Conservation (phyloP, 202 grass and related monocot genomes). For the Digitaria exilis region DNA sequence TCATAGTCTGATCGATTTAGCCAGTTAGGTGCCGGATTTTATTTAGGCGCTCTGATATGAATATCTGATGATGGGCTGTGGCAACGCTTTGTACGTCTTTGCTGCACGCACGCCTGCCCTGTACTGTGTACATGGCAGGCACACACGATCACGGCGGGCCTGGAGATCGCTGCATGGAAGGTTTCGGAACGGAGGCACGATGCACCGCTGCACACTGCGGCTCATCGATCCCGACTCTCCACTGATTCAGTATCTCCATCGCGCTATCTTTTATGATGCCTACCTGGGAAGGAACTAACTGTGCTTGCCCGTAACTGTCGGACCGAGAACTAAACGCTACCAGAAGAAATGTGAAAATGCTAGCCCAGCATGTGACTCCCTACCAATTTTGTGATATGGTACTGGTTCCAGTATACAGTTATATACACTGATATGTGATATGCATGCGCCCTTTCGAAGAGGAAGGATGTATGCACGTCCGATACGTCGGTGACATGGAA, state of each 20-base stretch:
- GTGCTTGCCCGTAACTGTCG: neutral
- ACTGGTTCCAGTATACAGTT: neutral
- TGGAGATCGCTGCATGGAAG: neutral
- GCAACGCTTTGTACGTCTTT: too few species aligned
- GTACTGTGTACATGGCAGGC: neutral
- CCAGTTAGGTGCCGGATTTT: neutral
- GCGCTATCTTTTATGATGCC: neutral
- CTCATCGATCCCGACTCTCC: conserved; percentile 2
- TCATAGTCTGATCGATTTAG: too few species aligned
- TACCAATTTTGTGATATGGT: neutral
- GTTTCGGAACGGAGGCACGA: neutral
- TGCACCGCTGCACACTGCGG: neutral
- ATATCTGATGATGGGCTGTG: too few species aligned
- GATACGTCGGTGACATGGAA: conserved; percentile 6
- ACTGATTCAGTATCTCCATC: neutral
- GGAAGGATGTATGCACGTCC: too few species aligned
- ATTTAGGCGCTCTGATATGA: too few species aligned
- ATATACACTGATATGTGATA: neutral
- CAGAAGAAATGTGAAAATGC: neutral
- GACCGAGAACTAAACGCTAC: neutral
- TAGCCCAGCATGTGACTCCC: neutral
- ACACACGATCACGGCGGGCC: neutral
- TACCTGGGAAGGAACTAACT: neutral
- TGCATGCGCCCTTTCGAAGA: too few species aligned
- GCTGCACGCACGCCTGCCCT: neutral